A percentile compares a stretch with the other conserved stretches of the same genome.
Conservation (phyloP, 2,329 filamentous ascomycete genomes). For the Penicillium sp. region DNA sequence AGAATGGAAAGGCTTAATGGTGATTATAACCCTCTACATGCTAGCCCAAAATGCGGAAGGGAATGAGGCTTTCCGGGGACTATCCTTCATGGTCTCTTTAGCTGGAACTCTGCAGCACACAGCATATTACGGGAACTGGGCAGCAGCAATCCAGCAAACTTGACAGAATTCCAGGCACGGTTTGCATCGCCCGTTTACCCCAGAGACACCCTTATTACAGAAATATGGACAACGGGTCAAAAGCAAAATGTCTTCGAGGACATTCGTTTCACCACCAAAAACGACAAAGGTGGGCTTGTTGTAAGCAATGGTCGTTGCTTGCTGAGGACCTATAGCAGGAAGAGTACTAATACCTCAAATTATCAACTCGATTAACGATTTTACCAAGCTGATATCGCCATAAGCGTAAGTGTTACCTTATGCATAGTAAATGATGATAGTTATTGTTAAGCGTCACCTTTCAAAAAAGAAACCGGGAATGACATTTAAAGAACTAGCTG, state of each 20-base stretch:
- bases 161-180: slow-evolving; percentile 87
- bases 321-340: slow-evolving; percentile 63
- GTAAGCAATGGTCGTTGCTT: slow-evolving; percentile 83
- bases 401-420: too few relatives aligned
- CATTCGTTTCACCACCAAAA: slow-evolving; percentile 73
- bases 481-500: too few relatives aligned
- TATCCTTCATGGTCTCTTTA: slow-evolving; percentile 88
- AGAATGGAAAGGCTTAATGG: slow-evolving; percentile 67
- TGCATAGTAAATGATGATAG: too few relatives aligned
- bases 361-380: too few relatives aligned
- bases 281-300: slow-evolving; percentile 79
- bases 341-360: slow-evolving; percentile 47
- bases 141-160: slow-evolving; percentile 73
- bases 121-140: slow-evolving; percentile 72
- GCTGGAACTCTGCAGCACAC: slow-evolving; percentile 80
- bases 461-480: too few relatives aligned
- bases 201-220: slow-evolving; percentile 76
- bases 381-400: too few relatives aligned
- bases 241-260: slow-evolving; percentile 68
- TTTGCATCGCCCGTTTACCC: slow-evolving; percentile 84
- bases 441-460: too few relatives aligned
- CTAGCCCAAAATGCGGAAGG: slow-evolving; percentile 76
- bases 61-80: slow-evolving; percentile 89
- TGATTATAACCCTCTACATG: slow-evolving; percentile 92
- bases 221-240: slow-evolving; percentile 76